Evolutionary conservation across 305 asterid species (phyloP), one percentile per base, ranked within the genome.

Genomic region (Solanum hybrid): DNA sequence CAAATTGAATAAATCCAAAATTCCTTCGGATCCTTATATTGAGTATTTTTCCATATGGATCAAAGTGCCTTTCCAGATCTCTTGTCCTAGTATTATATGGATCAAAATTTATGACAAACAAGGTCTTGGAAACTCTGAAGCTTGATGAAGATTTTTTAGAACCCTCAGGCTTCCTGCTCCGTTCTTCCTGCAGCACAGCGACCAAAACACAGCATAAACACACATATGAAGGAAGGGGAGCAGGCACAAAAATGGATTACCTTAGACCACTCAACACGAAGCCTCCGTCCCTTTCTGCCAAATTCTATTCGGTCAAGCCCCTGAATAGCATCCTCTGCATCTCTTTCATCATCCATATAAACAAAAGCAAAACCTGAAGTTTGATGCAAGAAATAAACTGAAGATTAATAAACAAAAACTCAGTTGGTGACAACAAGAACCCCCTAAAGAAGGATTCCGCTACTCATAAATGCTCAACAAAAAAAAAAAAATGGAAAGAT

Each of bases 251-350:
- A 4, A 42, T n/a, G 87, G 37, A 80, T 35, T 90, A 94, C 98
- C 98, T 94, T 96, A 8, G 96, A 92, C 98, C 98, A 96, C 93
- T 96, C 98, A 91, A 96, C 98, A 88, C 97, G 96, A 60, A 96
- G 96, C 42, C 96, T 93, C n/a, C 96, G 98, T 20, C 97, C 95
- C 90, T 94, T 95, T 88, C 98, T 94, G 72, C 98, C 98, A 91
- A 96, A 96, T 80, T 95, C 98, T 76, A 92, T 91, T 31, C 95
- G 93, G 91, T 96, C 98, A 84, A 96, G 98, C 77, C 93, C 93
- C 35, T 95, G 94, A 38, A 96, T 94, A 34, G 98, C 98, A 90
- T 95, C 96, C 79, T 96, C 96, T 7, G 97, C 98, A 91, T 96
- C 98, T 90, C 97, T 93, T 89, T 95, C 98, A 90, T 96, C 97